These are phyloP conservation scores for Fusarium transvaalense DNA, from an alignment of 2,329 filamentous ascomycete species.

Conservation along the genomic window DNA sequence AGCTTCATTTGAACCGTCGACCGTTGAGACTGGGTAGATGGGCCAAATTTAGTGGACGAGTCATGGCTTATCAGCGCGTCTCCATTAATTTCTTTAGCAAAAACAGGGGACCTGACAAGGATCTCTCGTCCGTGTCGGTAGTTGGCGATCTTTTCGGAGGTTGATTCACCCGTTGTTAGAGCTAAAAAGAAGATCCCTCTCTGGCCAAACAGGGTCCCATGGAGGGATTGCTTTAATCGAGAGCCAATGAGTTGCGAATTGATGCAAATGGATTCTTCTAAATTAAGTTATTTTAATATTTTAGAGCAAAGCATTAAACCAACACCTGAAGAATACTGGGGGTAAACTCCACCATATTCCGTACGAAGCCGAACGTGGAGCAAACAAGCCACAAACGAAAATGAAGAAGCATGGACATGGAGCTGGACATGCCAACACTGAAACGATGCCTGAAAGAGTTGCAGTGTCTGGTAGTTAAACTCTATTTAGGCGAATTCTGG, in stretches of 20 bases:
- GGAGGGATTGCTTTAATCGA: background rate
- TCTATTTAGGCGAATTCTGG: background rate
- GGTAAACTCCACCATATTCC: slow-evolving; percentile 16
- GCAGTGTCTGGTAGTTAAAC: background rate
- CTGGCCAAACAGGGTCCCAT: background rate
- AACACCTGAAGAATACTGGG: background rate
- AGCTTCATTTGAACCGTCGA: background rate
- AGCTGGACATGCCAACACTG: background rate
- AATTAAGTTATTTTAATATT: background rate
- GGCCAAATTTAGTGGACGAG: background rate
- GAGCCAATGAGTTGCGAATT: background rate
- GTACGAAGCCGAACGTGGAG: slow-evolving; percentile 6
- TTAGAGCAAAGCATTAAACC: background rate
- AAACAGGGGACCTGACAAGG: slow-evolving; percentile 2
- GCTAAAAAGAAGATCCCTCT: background rate
- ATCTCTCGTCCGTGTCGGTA: background rate
- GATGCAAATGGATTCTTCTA: background rate
- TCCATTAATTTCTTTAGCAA: slow-evolving; percentile 5
- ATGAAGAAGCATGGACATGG: slow-evolving; percentile 1
- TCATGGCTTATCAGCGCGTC: slow-evolving; percentile 3
- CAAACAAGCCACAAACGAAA: background rate
- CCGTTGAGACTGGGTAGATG: background rate
- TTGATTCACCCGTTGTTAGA: slow-evolving; percentile 16
- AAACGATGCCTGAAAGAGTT: background rate
- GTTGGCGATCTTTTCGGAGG: slow-evolving; percentile 26